Percentiles rank a stretch among this genome's conserved stretches.
These are phyloP conservation scores for Barnettozyma salicaria DNA, from an alignment of 805 yeast genomes.

Conservation along the genomic window DNA sequence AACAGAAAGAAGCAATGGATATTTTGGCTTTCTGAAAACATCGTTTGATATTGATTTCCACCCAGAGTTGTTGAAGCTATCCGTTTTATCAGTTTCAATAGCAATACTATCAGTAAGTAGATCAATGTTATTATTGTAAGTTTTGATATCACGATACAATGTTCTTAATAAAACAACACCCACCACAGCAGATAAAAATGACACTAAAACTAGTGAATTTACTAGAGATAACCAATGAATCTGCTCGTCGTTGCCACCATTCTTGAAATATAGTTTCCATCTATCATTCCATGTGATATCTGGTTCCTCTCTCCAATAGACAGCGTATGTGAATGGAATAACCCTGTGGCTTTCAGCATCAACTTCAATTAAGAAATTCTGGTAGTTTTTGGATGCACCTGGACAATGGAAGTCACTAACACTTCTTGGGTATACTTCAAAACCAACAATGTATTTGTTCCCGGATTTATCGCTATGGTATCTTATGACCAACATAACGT, in stretches of 20 bases:
- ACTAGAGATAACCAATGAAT: conserved; percentile 77
- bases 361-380: conserved; percentile 48
- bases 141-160: conserved; percentile 44
- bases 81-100: conserved; percentile 24
- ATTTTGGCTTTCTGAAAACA: conserved; percentile 47
- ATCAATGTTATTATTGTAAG: conserved; percentile 26
- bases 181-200: conserved; percentile 56
- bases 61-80: conserved; percentile 29
- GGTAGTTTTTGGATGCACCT: conserved; percentile 57
- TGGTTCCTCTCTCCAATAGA: conserved; percentile 81
- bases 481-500: conserved; percentile 73
- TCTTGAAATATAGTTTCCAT: conserved; percentile 66
- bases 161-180: conserved; percentile 57
- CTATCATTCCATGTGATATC: conserved; percentile 59
- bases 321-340: conserved; percentile 78
- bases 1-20: conserved; percentile 44
- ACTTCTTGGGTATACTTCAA: conserved; percentile 84
- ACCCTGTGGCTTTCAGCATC: conserved; percentile 34
- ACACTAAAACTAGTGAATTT: conserved; percentile 61
- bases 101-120: conserved; percentile 21
- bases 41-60: conserved; percentile 54
- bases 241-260: conserved; percentile 42
- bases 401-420: conserved; percentile 67
- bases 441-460: conserved; percentile 67
- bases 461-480: conserved; percentile 48